Conservation (phyloP, 1,139 yeast genomes). For the Magnusiomyces starmeri region DNA sequence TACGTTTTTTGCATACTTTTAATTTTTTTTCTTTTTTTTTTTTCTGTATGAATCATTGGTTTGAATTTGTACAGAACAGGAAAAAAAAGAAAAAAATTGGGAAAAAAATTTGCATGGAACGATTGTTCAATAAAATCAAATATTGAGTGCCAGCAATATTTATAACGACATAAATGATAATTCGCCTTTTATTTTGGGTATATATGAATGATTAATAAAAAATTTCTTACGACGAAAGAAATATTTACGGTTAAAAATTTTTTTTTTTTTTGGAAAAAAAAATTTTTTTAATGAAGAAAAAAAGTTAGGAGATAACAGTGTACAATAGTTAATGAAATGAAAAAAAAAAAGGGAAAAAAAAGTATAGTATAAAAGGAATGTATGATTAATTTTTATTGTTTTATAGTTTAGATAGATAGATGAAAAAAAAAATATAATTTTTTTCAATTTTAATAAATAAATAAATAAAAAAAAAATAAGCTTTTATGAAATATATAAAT, state of each 20-base stretch:
- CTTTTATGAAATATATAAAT: neutral
- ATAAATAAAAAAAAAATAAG: neutral
- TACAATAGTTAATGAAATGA: conserved; percentile 1
- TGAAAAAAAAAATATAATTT: neutral
- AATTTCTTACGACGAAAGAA: no score
- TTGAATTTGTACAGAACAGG: neutral
- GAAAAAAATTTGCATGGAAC: neutral
- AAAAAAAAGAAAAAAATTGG: neutral
- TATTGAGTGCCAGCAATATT: neutral
- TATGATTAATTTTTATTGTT: conserved; percentile 1
- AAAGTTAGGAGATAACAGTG: no score
- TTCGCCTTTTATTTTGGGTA: neutral
- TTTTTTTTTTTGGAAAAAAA: neutral
- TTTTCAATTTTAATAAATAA: neutral
- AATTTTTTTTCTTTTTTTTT: neutral
- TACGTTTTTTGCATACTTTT: neutral
- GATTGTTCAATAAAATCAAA: neutral
- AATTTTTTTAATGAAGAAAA: conserved; percentile 5
- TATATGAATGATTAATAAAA: neutral
- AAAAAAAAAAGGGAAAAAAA: neutral
- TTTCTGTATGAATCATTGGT: neutral
- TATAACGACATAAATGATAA: conserved; percentile 2
- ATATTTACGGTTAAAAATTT: neutral
- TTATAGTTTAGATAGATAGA: conserved; percentile 2
- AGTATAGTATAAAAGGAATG: neutral